These are phyloP conservation scores for Hortaea werneckii DNA, from an alignment of 2,329 filamentous ascomycete species.

Conservation along the genomic window DNA sequence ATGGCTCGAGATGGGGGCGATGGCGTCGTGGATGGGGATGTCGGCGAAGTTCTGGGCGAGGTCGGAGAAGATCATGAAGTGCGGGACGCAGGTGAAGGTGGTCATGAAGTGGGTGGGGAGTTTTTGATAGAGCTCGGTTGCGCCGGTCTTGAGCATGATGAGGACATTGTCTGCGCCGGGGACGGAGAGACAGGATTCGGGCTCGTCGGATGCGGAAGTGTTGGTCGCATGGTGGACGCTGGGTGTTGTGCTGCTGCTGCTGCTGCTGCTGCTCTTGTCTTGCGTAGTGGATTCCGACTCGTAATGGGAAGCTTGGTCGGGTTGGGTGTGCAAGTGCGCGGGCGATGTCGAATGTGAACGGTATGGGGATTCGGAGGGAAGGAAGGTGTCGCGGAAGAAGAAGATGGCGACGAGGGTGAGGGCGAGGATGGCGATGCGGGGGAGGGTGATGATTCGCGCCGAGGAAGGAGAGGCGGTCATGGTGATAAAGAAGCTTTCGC, in stretches of 20 bases:
- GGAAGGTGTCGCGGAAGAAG: background rate
- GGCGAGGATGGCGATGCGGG: background rate
- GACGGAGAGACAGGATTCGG: constrained; percentile 1
- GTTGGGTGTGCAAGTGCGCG: too few species aligned
- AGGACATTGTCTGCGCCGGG: constrained; percentile 34
- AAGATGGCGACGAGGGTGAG: background rate
- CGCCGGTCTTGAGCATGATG: constrained; percentile 50
- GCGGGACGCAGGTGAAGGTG: constrained; percentile 40
- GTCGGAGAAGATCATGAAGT: constrained; percentile 42
- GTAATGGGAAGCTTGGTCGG: too few species aligned
- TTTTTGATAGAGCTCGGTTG: constrained; percentile 47
- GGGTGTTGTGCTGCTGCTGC: background rate
- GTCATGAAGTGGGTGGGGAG: constrained; percentile 47
- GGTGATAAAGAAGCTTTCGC: background rate
- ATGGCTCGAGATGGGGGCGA: constrained; percentile 19
- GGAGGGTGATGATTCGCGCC: background rate
- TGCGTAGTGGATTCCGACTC: too few species aligned
- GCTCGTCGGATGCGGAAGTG: background rate
- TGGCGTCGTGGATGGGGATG: constrained; percentile 27
- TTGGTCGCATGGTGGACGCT: background rate
- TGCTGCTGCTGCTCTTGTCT: background rate
- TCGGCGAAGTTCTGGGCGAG: constrained; percentile 36
- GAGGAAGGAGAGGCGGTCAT: background rate
- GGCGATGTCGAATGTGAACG: background rate
- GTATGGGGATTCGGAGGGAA: background rate